Base-by-base conservation (phyloP, 495 filamentous ascomycete genomes). In the Talaromyces liani region DNA sequence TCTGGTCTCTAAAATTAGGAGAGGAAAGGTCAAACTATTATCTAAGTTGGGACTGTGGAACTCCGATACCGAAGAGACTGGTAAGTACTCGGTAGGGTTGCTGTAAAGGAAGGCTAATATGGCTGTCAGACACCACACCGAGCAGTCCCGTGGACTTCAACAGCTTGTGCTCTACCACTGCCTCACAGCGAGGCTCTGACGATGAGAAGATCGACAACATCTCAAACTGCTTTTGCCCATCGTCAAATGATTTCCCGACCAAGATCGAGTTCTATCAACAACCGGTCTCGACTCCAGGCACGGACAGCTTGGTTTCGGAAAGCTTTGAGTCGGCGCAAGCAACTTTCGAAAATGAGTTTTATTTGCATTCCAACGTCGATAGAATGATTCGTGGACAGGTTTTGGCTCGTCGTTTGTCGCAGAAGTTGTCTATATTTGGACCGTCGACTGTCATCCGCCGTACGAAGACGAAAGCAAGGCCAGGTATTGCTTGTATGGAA, bases 371-470 rank as follows among this genome's bases (percentile, higher is more conserved):
- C 34, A 66, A 59, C 60, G 56, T 56, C 47, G 33, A n/a, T 56
- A 66, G 55, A 63, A 68, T 60, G 58, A 65, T 62, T 29, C 69
- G 67, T 27, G 66, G 58, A 18, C 68, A 65, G 29, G 64, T 68
- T 54, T 69, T 82, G 18, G 69, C 76, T 58, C 69, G 75, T 54
- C 77, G 80, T 31, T 67, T 86, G 18, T 77, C 81, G 2, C 75
- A 75, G 39, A 85, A 76, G 64, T 56, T 86, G 20, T 85, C 82
- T 0, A 69, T 71, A 3, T 79, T 86, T 64, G 78, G 77, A 0
- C 76, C 80, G 29, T 77, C 80, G 20, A 87, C 84, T 14, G 79
- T 86, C 4, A 79, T 87, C 47, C 82, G 77, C 58, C 81, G 82
- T 12, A 72, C 76, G 0, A 73, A 79, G 62, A 68, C 79, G 10